A percentile compares a stretch with the other conserved stretches of the same genome.
Evolutionary conservation across 306 rosid genomes (phyloP).

Genomic region (Prunus armeniaca): DNA sequence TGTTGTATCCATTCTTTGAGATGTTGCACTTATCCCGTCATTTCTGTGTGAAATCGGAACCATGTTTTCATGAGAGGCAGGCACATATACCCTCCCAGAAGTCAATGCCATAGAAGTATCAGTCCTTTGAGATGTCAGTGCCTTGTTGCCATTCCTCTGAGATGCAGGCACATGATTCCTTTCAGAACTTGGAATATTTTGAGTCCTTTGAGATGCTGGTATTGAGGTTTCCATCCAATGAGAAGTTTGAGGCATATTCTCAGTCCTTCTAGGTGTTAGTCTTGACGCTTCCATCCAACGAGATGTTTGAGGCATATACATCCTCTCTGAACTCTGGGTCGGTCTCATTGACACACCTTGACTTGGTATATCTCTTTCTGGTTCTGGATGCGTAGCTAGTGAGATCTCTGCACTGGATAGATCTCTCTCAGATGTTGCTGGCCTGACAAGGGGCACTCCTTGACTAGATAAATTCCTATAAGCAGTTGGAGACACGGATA

Average conservation of each 20-base stretch:
- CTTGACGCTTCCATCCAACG: not conserved
- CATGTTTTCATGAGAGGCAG: slow-evolving; percentile 31
- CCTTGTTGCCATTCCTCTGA: slow-evolving; percentile 24
- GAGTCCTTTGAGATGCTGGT: slow-evolving; percentile 37
- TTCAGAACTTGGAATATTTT: slow-evolving; percentile 35
- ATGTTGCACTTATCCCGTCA: slow-evolving; percentile 14
- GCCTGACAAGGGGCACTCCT: slow-evolving; percentile 30
- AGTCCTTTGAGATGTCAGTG: slow-evolving; percentile 28
- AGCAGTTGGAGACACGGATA: slow-evolving; percentile 40
- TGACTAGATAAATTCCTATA: slow-evolving; percentile 37
- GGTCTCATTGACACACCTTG: slow-evolving; percentile 29
- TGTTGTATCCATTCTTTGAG: slow-evolving; percentile 23
- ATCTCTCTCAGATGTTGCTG: slow-evolving; percentile 38
- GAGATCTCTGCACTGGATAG: slow-evolving; percentile 41
- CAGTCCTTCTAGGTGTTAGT: not conserved
- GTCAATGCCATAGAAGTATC: slow-evolving; percentile 26
- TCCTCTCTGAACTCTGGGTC: slow-evolving; percentile 41
- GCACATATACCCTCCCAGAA: slow-evolving; percentile 32
- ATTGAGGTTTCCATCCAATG: slow-evolving; percentile 40
- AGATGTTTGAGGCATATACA: slow-evolving; percentile 35
- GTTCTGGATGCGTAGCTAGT: slow-evolving; percentile 31
- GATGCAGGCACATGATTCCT: slow-evolving; percentile 29
- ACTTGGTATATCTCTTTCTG: slow-evolving; percentile 35
- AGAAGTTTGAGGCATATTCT: slow-evolving; percentile 31
- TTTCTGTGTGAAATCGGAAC: slow-evolving; percentile 19